Evolutionary conservation across 164 flowering plant species (phyloP).

Genomic region (Aristolochia contorta): DNA sequence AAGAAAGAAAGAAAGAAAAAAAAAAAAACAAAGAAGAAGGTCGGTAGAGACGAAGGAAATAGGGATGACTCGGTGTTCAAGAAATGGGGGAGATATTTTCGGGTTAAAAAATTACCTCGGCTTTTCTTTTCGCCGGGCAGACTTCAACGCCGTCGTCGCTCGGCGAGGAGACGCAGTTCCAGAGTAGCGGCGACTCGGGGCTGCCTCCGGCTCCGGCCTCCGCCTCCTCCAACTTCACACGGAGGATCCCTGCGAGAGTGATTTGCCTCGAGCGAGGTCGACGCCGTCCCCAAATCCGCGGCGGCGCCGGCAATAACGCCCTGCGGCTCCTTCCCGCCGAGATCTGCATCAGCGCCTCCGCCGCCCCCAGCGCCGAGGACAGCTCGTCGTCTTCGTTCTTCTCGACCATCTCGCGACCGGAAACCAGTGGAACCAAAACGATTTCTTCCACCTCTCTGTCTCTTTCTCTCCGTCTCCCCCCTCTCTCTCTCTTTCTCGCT

Average conservation of each 20-base stretch:
- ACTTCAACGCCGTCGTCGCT: neutral
- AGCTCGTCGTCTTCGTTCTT: neutral
- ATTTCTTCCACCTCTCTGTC: no score
- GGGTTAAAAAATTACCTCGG: neutral
- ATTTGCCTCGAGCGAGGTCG: conserved; percentile 1
- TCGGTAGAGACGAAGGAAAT: no score
- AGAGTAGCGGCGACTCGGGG: neutral
- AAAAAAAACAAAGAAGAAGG: no score
- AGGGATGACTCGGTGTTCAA: no score
- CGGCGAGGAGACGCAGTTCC: neutral
- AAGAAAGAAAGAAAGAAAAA: no score
- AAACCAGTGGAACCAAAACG: neutral
- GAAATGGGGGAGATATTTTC: no score
- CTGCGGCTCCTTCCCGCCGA: neutral
- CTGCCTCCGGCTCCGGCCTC: neutral
- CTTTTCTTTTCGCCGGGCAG: neutral
- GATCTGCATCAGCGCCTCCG: neutral
- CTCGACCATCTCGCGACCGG: neutral
- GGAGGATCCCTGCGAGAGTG: neutral
- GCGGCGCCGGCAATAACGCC: neutral
- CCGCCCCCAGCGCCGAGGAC: neutral
- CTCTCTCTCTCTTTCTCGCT: no score
- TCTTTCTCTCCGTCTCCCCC: no score
- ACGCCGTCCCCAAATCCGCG: neutral
- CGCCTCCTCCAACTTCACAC: neutral